Percentiles rank a stretch among this genome's conserved stretches.
These are phyloP conservation scores for Russula abietina DNA, from an alignment of 768 basidiomycete genomes.

Conservation along the genomic window DNA sequence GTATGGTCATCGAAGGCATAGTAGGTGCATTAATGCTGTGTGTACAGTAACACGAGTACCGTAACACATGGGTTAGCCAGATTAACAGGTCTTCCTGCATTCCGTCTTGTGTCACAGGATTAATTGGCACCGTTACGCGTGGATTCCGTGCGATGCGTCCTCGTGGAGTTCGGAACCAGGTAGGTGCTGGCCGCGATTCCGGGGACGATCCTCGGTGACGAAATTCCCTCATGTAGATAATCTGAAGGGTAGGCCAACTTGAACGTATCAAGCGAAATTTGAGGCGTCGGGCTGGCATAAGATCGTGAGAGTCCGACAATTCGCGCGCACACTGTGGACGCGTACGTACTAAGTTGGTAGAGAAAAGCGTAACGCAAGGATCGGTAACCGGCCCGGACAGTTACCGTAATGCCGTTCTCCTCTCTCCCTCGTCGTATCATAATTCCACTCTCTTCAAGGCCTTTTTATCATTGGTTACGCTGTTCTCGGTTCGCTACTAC, in stretches of 20 bases:
- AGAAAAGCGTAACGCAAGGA: too few species aligned
- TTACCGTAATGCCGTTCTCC: constrained; percentile 4
- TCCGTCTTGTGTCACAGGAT: not conserved
- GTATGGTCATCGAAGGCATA: not conserved
- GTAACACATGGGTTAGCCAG: not conserved
- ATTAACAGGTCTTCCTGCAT: not conserved
- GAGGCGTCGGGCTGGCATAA: not conserved
- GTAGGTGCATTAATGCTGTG: not conserved
- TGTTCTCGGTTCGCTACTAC: not conserved
- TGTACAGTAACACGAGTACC: not conserved
- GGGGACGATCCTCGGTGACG: not conserved
- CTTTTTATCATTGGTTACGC: not conserved
- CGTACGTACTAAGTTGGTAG: too few species aligned
- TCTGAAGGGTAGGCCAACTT: not conserved
- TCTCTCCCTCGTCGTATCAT: constrained; percentile 15
- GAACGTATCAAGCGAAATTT: not conserved
- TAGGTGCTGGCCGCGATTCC: not conserved
- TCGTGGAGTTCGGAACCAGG: too few species aligned
- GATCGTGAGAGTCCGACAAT: not conserved
- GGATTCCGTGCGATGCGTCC: not conserved
- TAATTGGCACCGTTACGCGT: not conserved
- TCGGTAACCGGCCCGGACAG: constrained; percentile 3
- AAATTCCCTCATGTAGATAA: not conserved
- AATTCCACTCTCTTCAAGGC: not conserved
- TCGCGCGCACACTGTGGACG: too few species aligned